phyloP scores from a whole-genome alignment of 164 flowering plant genomes.

The Cinnamomum micranthum region DNA sequence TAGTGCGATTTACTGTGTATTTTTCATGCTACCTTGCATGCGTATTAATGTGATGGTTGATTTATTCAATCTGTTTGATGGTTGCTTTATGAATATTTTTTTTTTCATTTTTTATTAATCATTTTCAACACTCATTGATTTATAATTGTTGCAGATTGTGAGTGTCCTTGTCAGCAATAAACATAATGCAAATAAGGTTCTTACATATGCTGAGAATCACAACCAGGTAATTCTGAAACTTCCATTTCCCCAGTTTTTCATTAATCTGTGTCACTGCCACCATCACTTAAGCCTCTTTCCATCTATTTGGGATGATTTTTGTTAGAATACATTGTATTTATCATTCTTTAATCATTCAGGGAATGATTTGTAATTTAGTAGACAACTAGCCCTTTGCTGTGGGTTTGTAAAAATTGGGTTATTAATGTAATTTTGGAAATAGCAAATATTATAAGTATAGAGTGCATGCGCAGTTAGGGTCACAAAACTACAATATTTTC shows the following conservation, averaged over 20 bases:
- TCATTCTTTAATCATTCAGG: too few species aligned
- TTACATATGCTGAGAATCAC: slow-evolving; percentile 88
- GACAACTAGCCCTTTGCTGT: too few species aligned
- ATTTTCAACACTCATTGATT: not conserved
- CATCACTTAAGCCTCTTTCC: too few species aligned
- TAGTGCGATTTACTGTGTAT: not conserved
- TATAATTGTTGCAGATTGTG: slow-evolving; percentile 50
- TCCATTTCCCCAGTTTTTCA: not conserved
- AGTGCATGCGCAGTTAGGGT: too few species aligned
- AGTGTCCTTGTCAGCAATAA: slow-evolving; percentile 49
- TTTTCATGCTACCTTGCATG: not conserved
- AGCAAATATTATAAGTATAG: too few species aligned
- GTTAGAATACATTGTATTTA: too few species aligned
- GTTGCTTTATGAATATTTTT: not conserved
- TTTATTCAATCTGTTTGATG: not conserved
- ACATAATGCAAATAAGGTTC: slow-evolving; percentile 66
- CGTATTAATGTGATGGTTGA: not conserved
- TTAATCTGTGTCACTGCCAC: too few species aligned
- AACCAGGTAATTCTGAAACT: slow-evolving; percentile 54
- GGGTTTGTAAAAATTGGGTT: too few species aligned
- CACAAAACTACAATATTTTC: too few species aligned
- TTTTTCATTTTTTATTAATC: not conserved
- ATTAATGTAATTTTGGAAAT: too few species aligned
- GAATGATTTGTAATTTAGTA: too few species aligned
- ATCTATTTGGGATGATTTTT: too few species aligned